A percentile compares a stretch with the other conserved stretches of the same genome.
Conservation (phyloP, 495 filamentous ascomycete species). For the Xylaria sp. region DNA sequence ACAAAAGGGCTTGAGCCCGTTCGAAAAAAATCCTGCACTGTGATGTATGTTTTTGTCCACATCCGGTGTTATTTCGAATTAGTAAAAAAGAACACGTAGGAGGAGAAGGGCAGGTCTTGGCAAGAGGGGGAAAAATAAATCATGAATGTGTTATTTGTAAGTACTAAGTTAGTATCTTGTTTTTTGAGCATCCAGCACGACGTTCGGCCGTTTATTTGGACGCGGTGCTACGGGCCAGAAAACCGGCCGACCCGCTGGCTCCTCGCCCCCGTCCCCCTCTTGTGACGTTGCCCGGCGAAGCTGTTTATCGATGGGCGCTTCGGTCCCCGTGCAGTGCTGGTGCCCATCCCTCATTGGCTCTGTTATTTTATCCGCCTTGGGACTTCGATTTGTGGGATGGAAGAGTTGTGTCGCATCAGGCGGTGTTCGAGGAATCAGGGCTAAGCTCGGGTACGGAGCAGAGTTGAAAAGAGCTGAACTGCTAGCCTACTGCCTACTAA, state of each 20-base stretch:
- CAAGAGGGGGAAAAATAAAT: conserved; percentile 23
- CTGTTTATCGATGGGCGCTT: not conserved
- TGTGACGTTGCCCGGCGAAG: conserved; percentile 4
- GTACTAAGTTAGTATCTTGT: conserved; percentile 7
- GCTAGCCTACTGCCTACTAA: not conserved
- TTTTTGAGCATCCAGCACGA: not conserved
- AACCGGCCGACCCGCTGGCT: conserved; percentile 23
- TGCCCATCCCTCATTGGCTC: not conserved
- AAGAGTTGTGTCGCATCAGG: conserved; percentile 11
- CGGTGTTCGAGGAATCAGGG: conserved; percentile 6
- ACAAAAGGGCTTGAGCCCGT: not conserved
- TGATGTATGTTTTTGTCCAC: conserved; percentile 10
- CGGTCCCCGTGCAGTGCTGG: not conserved
- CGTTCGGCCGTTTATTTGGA: conserved; percentile 7
- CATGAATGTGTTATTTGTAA: not conserved
- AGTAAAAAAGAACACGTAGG: not conserved
- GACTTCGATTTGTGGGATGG: conserved; percentile 2
- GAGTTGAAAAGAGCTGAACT: conserved; percentile 16
- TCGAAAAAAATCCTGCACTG: conserved; percentile 13
- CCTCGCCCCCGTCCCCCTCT: conserved; percentile 12
- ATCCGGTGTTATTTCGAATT: not conserved
- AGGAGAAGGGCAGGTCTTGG: conserved; percentile 20
- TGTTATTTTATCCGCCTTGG: conserved; percentile 14
- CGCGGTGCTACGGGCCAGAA: conserved; percentile 9
- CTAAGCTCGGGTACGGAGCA: not conserved